Percentiles rank a stretch among this genome's conserved stretches.
phyloP scores from a whole-genome alignment of 2,329 filamentous ascomycete species.

The Grosmannia huntii region DNA sequence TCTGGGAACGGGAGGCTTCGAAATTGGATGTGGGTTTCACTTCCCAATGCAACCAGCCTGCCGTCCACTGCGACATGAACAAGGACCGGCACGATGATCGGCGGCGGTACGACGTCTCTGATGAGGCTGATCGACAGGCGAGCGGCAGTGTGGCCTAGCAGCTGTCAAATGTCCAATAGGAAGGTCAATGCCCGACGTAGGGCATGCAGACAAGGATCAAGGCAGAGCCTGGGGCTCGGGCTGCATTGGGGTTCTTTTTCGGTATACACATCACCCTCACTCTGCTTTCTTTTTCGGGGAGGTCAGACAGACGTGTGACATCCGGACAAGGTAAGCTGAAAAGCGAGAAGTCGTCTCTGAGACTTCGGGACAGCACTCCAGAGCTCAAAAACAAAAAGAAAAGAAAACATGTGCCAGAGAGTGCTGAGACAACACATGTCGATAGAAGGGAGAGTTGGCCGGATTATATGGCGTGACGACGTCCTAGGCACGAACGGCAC shows the following conservation, averaged over 20 bases:
- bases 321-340: not conserved
- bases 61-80: not conserved
- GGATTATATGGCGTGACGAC: too few relatives aligned
- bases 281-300: not conserved
- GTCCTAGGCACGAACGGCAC: too few relatives aligned
- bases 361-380: not conserved
- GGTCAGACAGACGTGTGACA: not conserved
- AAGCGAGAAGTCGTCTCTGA: not conserved
- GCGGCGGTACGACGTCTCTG: constrained; percentile 1
- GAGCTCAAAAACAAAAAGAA: too few relatives aligned
- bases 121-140: constrained; percentile 10
- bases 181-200: not conserved
- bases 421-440: too few relatives aligned
- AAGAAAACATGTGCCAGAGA: too few relatives aligned
- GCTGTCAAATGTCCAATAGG: not conserved
- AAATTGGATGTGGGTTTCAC: not conserved
- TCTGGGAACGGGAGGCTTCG: not conserved
- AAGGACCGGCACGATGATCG: constrained; percentile 2
- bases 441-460: too few relatives aligned
- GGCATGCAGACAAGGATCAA: not conserved
- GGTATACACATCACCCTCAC: too few relatives aligned
- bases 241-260: too few relatives aligned
- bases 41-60: not conserved
- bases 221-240: not conserved
- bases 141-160: not conserved